Base-by-base conservation (phyloP, 345 rosid genomes). In the Hibiscus tridactylites region DNA sequence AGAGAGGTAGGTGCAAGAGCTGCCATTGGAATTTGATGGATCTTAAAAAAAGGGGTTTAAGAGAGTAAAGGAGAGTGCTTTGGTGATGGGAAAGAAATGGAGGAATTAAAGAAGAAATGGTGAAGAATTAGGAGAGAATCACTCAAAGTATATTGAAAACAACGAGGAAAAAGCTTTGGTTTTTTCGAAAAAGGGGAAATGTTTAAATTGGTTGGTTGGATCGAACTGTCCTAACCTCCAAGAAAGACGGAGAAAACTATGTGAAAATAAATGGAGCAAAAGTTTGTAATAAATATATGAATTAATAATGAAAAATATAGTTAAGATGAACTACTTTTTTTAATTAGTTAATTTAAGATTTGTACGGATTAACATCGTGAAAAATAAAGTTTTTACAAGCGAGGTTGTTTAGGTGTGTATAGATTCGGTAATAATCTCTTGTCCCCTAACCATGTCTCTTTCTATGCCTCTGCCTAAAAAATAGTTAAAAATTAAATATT, bases 161-260 rank as follows among this genome's bases (percentile, higher is more conserved):
- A 56, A 56, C 10, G 28, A 56, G 11, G 60, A 17, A 56, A 50
- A 56, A 56, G 60, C 60, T 3, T 56, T 17, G 57, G 59, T 19
- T 47, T 47, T 66, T 47, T 47, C 8, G 50, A 49, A 28, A 56
- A 56, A 2, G 56, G 46, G 46, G 46, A 42, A 8, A 42, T 65
- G 1, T 53, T 44, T 65, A 16, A 2, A 39, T 28, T 15, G 59
- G 46, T 42, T 16, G n/a, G 58, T 67, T 67, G 71, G 58, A 67
- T 47, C 42, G 29, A 28, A 28, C 26, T 47, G 12, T 50, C 28
- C 60, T 56, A 56, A 56, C 60, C 58, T 67, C 71, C 71, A 29
- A 68, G 44, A 68, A 68, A 50, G 59, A 49, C 71, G 71, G 71
- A 68, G 71, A 50, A 50, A 50, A 50, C 71, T 3, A 58, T 50